These are phyloP conservation scores for Arthonia radiata DNA, from an alignment of 495 filamentous ascomycete species.

Conservation along the genomic window DNA sequence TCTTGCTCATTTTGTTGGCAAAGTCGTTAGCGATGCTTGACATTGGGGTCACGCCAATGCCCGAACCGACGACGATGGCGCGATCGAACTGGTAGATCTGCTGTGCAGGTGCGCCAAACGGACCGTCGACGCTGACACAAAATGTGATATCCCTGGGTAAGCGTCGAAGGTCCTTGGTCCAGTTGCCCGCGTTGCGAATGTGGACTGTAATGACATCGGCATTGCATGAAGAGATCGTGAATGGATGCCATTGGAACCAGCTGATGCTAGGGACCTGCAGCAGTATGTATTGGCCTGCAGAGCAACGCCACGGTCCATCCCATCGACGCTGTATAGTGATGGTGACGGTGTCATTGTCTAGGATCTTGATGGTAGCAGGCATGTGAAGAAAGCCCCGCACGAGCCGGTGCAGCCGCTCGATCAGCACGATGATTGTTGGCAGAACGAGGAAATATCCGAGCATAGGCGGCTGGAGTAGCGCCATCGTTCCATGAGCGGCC, in stretches of 20 bases:
- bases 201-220: conserved; percentile 11
- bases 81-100: conserved; percentile 17
- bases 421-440: conserved; percentile 12
- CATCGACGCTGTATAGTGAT: conserved; percentile 11
- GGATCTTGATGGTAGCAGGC: conserved; percentile 9
- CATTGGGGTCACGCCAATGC: conserved; percentile 18
- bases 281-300: conserved; percentile 17
- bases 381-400: conserved; percentile 11
- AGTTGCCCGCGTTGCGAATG: conserved; percentile 14
- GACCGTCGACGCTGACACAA: conserved; percentile 12
- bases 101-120: conserved; percentile 14
- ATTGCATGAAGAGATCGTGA: conserved; percentile 12
- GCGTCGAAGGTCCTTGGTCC: conserved; percentile 8
- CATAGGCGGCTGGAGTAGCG: conserved; percentile 14
- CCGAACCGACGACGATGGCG: conserved; percentile 14
- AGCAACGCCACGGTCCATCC: conserved; percentile 13
- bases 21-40: conserved; percentile 16
- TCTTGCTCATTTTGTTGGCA: too few relatives aligned
- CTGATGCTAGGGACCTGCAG: conserved; percentile 14
- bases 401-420: conserved; percentile 10
- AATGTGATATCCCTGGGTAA: conserved; percentile 4
- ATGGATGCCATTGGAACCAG: conserved; percentile 17
- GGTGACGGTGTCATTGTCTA: conserved; percentile 13
- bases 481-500: conserved; percentile 12
- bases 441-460: conserved; percentile 17